These are phyloP conservation scores for Beauveria medogensis DNA, from an alignment of 2,329 filamentous ascomycete genomes.

Conservation along the genomic window DNA sequence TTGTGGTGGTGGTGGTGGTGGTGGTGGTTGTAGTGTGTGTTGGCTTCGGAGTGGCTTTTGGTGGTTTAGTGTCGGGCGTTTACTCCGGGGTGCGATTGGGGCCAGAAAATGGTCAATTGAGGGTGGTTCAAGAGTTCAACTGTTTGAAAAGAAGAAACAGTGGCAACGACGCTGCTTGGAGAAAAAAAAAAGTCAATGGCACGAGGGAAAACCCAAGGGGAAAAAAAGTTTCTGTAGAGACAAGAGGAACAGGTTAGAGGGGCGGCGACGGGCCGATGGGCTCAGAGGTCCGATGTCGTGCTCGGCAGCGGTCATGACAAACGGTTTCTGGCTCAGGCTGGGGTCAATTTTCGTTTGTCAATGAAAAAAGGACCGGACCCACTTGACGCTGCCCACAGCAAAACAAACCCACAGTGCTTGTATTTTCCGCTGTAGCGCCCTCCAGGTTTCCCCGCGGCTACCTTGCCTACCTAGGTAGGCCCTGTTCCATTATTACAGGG, in stretches of 20 bases:
- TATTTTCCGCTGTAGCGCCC: neutral
- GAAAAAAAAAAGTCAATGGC: neutral
- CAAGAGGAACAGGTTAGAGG: neutral
- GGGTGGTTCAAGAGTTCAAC: too few species aligned
- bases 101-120: too few species aligned
- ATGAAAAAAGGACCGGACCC: too few species aligned
- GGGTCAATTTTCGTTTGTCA: constrained; percentile 8
- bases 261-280: constrained; percentile 15
- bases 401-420: neutral
- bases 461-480: too few species aligned
- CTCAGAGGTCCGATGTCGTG: constrained; percentile 18
- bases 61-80: too few species aligned
- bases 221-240: neutral
- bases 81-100: too few species aligned
- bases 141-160: too few species aligned
- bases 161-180: too few species aligned
- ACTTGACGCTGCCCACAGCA: too few species aligned
- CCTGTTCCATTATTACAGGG: too few species aligned
- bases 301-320: constrained; percentile 10
- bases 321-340: constrained; percentile 6
- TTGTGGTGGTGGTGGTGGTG: neutral
- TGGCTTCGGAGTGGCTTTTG: neutral
- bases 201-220: neutral
- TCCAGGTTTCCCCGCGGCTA: too few species aligned
- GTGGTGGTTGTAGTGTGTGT: too few species aligned